Evolutionary conservation across 176 grass and related monocot species (phyloP).

Genomic region (Oryza punctata): DNA sequence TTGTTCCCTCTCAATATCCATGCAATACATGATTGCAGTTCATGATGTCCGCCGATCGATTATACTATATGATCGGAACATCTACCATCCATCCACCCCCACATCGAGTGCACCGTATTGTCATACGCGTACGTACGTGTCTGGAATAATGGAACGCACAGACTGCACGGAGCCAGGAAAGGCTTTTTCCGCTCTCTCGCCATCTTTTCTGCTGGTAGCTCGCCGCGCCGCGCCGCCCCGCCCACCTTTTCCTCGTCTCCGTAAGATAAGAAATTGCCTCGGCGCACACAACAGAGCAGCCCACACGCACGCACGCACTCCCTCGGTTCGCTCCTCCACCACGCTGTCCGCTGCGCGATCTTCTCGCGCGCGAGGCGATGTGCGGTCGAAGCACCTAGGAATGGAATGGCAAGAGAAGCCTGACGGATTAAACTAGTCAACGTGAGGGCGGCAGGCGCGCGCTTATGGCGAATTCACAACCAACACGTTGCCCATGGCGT

Average conservation of each 20-base stretch:
- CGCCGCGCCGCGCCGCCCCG: too few relatives aligned
- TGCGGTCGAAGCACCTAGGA: not conserved
- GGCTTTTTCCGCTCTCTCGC: not conserved
- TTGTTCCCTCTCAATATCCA: not conserved
- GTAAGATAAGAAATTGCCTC: not conserved
- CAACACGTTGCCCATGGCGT: constrained; percentile 3
- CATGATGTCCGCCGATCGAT: not conserved
- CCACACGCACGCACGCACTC: not conserved
- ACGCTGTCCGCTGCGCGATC: not conserved
- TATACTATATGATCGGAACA: not conserved
- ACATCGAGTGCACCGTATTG: not conserved
- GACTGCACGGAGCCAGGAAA: not conserved
- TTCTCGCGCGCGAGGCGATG: not conserved
- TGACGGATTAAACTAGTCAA: not conserved
- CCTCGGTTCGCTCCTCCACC: not conserved
- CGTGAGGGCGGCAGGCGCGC: not conserved
- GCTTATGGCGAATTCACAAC: not conserved
- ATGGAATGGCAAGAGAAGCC: not conserved
- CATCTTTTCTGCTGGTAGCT: not conserved
- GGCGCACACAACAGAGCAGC: not conserved
- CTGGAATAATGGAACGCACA: constrained; percentile 16
- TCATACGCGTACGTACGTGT: constrained; percentile 6
- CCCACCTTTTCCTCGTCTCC: not conserved
- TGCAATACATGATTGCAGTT: not conserved
- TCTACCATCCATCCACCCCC: not conserved